Conservation (phyloP, 2,329 filamentous ascomycete species). For the Colletotrichum costaricense region DNA sequence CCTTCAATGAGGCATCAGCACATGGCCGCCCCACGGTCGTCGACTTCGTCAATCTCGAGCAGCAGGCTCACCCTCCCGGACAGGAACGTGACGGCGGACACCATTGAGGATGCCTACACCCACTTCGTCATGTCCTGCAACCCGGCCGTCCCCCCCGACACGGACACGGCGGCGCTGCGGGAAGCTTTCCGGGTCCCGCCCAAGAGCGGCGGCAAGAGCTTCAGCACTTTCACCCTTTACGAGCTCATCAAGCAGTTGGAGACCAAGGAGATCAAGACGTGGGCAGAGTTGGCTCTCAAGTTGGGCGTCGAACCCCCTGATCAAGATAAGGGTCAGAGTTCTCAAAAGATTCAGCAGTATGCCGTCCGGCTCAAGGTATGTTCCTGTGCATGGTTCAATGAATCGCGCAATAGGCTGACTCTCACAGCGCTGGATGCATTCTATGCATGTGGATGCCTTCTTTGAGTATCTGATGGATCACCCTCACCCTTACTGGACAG, state of each 20-base stretch:
- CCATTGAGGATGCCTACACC: constrained; percentile 85
- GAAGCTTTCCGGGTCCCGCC: constrained; percentile 84
- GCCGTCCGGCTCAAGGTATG: constrained; percentile 88
- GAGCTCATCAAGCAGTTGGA: constrained; percentile 84
- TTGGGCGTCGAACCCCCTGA: constrained; percentile 91
- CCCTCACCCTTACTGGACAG: constrained; percentile 81
- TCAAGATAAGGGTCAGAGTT: constrained; percentile 84
- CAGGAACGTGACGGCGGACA: constrained; percentile 74
- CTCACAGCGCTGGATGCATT: constrained; percentile 91
- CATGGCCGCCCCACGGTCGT: neutral
- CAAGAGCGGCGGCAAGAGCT: constrained; percentile 88
- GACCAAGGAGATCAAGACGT: constrained; percentile 87
- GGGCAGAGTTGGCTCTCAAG: constrained; percentile 87
- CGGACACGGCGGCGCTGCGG: constrained; percentile 77
- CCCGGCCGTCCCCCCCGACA: constrained; percentile 77
- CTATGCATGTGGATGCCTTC: constrained; percentile 94
- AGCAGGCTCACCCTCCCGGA: constrained; percentile 65
- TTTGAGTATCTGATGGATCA: constrained; percentile 90
- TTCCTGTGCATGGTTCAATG: neutral
- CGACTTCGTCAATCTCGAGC: neutral
- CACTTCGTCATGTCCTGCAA: constrained; percentile 92
- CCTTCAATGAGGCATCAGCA: constrained; percentile 9
- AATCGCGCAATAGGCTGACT: constrained; percentile 16
- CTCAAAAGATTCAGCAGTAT: constrained; percentile 95
- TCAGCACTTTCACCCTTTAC: constrained; percentile 81